Conservation (phyloP, 1,139 yeast species). For the Debaryomycetaceae sp. region DNA sequence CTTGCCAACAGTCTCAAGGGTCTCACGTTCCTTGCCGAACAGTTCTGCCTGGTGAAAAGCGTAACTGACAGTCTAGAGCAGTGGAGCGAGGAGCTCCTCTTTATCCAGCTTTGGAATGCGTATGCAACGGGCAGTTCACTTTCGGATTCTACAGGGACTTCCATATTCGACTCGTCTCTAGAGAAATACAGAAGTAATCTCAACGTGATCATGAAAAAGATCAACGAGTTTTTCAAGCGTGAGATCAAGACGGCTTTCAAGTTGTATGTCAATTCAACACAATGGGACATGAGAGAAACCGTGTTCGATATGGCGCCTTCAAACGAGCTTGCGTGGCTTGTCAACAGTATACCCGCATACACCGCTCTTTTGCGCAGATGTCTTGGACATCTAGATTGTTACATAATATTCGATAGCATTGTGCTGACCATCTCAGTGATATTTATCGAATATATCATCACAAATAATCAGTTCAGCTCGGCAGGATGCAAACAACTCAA, state of each 20-base stretch:
- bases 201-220: slow-evolving; percentile 32
- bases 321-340: slow-evolving; percentile 32
- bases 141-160: slow-evolving; percentile 21
- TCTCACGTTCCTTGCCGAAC: slow-evolving; percentile 52
- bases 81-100: slow-evolving; percentile 67
- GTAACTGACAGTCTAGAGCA: slow-evolving; percentile 48
- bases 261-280: slow-evolving; percentile 44
- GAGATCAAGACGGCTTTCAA: slow-evolving; percentile 51
- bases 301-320: slow-evolving; percentile 32
- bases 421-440: slow-evolving; percentile 47
- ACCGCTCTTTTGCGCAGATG: slow-evolving; percentile 30
- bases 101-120: slow-evolving; percentile 57
- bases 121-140: slow-evolving; percentile 28
- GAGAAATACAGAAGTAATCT: slow-evolving; percentile 44
- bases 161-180: slow-evolving; percentile 56
- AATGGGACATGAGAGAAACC: slow-evolving; percentile 29
- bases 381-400: slow-evolving; percentile 27
- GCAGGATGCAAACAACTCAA: slow-evolving; percentile 56
- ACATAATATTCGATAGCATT: slow-evolving; percentile 30
- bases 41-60: slow-evolving; percentile 59
- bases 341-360: slow-evolving; percentile 31
- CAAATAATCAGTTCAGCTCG: slow-evolving; percentile 58
- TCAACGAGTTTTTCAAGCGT: slow-evolving; percentile 44
- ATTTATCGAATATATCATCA: slow-evolving; percentile 56
- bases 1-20: slow-evolving; percentile 26